A percentile compares a stretch with the other conserved stretches of the same genome.
Evolutionary conservation across 2,329 filamentous ascomycete species (phyloP).

Genomic region (Ophiostoma ips): DNA sequence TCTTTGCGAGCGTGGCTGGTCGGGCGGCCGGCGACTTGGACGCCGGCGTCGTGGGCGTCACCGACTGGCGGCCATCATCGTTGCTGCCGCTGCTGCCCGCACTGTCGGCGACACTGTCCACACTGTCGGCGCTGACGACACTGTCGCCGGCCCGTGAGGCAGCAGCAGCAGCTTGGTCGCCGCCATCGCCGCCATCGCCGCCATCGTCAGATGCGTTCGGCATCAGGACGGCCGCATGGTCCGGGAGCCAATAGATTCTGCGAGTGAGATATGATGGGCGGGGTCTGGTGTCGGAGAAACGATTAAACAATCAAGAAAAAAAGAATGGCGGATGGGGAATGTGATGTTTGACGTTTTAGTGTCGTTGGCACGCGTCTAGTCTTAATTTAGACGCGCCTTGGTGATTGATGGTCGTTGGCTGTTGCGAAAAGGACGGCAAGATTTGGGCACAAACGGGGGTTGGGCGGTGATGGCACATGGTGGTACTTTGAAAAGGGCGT

Average conservation of each 20-base stretch:
- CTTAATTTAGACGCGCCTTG: neutral
- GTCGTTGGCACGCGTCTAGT: constrained; percentile 5
- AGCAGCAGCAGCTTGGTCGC: neutral
- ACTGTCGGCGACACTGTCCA: neutral
- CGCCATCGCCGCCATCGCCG: neutral
- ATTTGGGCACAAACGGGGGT: neutral
- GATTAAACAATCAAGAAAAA: neutral
- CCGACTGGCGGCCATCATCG: neutral
- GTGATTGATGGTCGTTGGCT: neutral
- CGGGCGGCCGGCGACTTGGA: neutral
- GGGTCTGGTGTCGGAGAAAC: neutral
- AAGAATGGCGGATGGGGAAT: neutral
- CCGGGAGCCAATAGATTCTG: too few relatives aligned
- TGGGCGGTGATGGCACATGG: neutral
- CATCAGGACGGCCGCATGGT: constrained; percentile 9
- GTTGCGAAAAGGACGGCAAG: neutral
- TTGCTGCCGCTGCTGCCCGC: neutral
- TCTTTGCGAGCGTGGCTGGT: neutral
- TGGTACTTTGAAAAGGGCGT: neutral
- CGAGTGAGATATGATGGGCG: neutral
- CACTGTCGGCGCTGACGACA: neutral
- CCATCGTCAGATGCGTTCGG: constrained; percentile 4
- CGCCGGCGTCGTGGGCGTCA: neutral
- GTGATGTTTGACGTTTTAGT: neutral
- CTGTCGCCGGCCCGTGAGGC: neutral